Base-by-base conservation (phyloP, 495 filamentous ascomycete genomes). In the Penicillium flavigenum region DNA sequence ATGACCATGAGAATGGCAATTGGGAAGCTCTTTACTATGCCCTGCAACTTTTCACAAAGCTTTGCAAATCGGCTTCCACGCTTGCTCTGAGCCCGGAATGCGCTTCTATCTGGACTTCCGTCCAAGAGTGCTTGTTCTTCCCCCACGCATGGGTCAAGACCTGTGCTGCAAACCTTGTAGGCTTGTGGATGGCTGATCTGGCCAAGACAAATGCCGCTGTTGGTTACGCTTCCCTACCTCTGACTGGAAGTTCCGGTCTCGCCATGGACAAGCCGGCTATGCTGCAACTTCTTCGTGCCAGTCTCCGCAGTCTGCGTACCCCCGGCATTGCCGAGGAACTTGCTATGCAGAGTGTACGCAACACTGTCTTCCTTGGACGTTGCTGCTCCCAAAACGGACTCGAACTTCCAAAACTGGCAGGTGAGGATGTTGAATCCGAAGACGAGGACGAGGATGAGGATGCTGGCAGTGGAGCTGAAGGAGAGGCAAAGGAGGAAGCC, bases 11-110 rank as follows among this genome's bases (percentile, higher is more conserved):
- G 19, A 74, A 74, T 2, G 76, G 81, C 43, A 86, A 91, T 55
- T 89, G 87, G 82, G 88, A 96, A 67, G 76, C 91, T n/a, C 79
- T 94, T 16, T 88, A 91, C 65, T 88, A 84, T 41, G 77, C 88
- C 7, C 79, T 96, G 16, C 82, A 86, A 54, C 79, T 87, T 1
- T 81, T 88, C 55, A 76, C 81, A 2, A 89, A 87, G 46, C 73
- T 96, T 24, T 83, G 83, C 56, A 83, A 88, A 54, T 78, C 81
- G 8, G 83, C 86, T 22, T 86, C 92, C 8, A 63, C 78, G 3
- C 71, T 77, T 48, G 78, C 85, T 0, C 78, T 97, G 44, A 76
- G 85, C 4, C 64, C 78, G 7, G 74, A 79, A 0, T 78, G 77
- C 20, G 70, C 78, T 34, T 56, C 72, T 31, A 74, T 92, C 26